These are phyloP conservation scores for Oryza coarctata DNA, from an alignment of 176 grass and related monocot species.

Conservation along the genomic window DNA sequence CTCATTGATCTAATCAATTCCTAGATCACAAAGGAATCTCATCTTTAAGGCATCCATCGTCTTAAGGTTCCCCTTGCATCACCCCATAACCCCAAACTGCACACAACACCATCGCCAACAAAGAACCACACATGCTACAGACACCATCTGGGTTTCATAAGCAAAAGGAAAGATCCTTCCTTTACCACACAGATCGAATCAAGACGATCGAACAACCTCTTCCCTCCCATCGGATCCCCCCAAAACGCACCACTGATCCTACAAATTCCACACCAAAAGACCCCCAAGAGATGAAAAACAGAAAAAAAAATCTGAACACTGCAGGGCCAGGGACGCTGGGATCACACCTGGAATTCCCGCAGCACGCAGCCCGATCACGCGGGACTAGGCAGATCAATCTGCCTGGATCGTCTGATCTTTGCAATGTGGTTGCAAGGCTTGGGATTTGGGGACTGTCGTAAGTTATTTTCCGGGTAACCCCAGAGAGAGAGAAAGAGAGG, in stretches of 20 bases:
- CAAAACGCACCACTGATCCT: not conserved
- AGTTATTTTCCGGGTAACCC: not conserved
- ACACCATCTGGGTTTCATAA: not conserved
- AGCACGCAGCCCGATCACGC: not conserved
- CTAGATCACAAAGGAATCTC: not conserved
- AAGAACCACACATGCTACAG: not conserved
- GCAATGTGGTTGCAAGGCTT: not conserved
- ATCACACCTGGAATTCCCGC: slow-evolving; percentile 6
- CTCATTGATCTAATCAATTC: not conserved
- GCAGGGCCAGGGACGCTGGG: not conserved
- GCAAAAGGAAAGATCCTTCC: not conserved
- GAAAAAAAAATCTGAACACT: not conserved
- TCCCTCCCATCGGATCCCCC: not conserved
- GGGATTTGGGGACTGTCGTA: not conserved
- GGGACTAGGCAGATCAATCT: not conserved
- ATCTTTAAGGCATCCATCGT: not conserved
- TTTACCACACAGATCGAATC: not conserved
- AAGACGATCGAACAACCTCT: not conserved
- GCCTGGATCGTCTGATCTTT: not conserved
- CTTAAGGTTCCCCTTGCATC: not conserved
- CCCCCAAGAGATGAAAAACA: not conserved
- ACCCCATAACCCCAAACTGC: not conserved
- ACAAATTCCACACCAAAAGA: not conserved
- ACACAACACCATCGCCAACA: not conserved
- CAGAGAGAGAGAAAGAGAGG: not conserved